Conservation (phyloP, 139 green algal genomes). For the Zygnema circumcarinatum region DNA sequence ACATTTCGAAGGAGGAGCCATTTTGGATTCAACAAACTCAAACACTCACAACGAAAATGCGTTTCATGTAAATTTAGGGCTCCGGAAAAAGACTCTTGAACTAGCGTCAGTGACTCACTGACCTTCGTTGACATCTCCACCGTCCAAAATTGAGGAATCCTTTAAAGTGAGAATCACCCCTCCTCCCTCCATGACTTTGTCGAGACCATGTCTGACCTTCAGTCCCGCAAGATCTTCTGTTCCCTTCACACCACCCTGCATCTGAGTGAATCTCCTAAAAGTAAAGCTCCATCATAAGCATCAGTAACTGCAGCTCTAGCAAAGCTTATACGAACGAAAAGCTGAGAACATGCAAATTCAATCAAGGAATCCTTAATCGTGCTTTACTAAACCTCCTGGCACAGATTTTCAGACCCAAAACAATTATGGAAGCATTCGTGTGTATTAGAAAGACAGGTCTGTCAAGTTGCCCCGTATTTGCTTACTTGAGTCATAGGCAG, state of each 20-base stretch:
- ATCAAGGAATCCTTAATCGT: too few relatives aligned
- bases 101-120: neutral
- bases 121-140: conserved; percentile 51
- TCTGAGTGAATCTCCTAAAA: neutral
- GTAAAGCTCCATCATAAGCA: neutral
- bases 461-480: neutral
- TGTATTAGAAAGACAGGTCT: too few relatives aligned
- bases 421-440: too few relatives aligned
- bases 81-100: conserved; percentile 14
- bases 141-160: conserved; percentile 38
- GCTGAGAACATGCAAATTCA: too few relatives aligned
- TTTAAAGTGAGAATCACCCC: conserved; percentile 55
- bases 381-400: too few relatives aligned
- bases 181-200: conserved; percentile 50
- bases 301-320: neutral
- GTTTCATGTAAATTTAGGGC: too few relatives aligned
- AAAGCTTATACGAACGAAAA: neutral
- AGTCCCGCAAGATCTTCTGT: conserved; percentile 54
- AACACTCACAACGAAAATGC: too few relatives aligned
- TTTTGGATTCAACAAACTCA: too few relatives aligned
- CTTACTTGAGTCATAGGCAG: neutral
- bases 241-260: conserved; percentile 9
- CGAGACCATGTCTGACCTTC: conserved; percentile 52
- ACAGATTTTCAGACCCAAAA: too few relatives aligned
- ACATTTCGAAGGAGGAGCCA: too few relatives aligned